These are phyloP conservation scores for Pseudogymnoascus sp. DNA, from an alignment of 2,329 filamentous ascomycete genomes.

Conservation along the genomic window DNA sequence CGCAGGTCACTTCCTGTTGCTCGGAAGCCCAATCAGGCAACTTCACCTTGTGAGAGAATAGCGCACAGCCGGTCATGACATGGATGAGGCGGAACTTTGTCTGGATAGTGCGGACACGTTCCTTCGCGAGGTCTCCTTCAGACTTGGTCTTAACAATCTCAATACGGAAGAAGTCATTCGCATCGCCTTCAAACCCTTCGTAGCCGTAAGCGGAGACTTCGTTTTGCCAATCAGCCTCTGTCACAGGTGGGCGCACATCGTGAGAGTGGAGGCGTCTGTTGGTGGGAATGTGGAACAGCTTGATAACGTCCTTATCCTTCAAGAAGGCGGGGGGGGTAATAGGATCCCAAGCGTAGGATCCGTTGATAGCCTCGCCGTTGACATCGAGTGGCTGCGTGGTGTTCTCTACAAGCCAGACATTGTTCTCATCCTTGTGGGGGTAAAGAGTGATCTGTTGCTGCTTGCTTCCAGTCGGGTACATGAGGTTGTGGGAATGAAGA, in stretches of 20 bases:
- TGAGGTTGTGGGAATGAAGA: conserved; percentile 89
- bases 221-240: conserved; percentile 88
- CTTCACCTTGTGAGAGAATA: conserved; percentile 99
- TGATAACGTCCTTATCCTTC: conserved; percentile 70
- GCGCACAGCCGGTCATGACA: conserved; percentile 88
- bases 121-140: conserved; percentile 67
- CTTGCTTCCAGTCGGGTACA: conserved; percentile 97
- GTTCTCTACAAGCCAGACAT: conserved; percentile 89
- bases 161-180: conserved; percentile 89
- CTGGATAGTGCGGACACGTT: conserved; percentile 84
- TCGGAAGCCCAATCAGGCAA: conserved; percentile 96
- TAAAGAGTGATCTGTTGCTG: conserved; percentile 98
- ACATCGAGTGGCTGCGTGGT: conserved; percentile 80
- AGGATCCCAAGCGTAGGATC: conserved; percentile 76
- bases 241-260: conserved; percentile 79
- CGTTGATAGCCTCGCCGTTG: conserved; percentile 69
- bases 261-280: conserved; percentile 91
- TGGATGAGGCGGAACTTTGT: conserved; percentile 95
- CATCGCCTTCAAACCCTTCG: conserved; percentile 92
- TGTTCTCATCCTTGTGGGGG: conserved; percentile 98
- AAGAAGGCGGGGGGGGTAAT: conserved; percentile 58
- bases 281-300: conserved; percentile 75
- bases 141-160: conserved; percentile 93
- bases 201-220: conserved; percentile 97
- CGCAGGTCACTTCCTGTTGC: conserved; percentile 98